Evolutionary conservation across 345 rosid species (phyloP), one percentile per base, ranked within the genome.

Genomic region (Euclidium syriacum): DNA sequence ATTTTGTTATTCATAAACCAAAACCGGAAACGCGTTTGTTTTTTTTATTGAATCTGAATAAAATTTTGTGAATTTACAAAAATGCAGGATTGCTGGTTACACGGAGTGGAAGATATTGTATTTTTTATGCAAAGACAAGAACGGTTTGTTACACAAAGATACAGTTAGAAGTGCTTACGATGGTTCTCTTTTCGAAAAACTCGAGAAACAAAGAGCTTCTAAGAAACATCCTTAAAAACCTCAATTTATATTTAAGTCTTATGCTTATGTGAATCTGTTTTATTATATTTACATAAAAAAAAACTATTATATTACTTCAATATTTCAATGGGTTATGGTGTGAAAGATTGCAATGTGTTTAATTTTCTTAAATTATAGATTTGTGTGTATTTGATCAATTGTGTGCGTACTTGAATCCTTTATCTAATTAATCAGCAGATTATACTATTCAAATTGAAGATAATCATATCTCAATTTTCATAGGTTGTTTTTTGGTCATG

Each of bases 61-160:
- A n/a, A 36, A 4, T 24, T 1, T 23, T 8, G 10, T 34, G 51
- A 15, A 18, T 34, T 8, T 20, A 11, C n/a, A 10, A 26, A 7
- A n/a, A 23, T 35, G 44, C 77, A 89, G 98, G 91, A 1, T 84
- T 27, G 88, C 72, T 4, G 57, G 68, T 39, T 89, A 27, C 26
- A 6, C 83, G n/a, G 98, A 92, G 76, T 92, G 96, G 98, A 86
- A 77, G 69, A 17, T 75, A 4, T 50, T 89, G 7, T 73, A 80
- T 51, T 0, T 0, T 8, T 75, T 92, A 1, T 81, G 95, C 70
- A 86, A 86, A 81, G 94, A 88, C 77, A 68, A 81, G 55, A 20
- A 79, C 1, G 98, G 96, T 9, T 68, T 88, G 75, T 75, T 88
- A 63, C 82, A 67, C 2, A 82, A 77, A 68, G 94, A 88, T 0